phyloP scores from a whole-genome alignment of 768 basidiomycete species.

The Leucosporidium scottii region DNA sequence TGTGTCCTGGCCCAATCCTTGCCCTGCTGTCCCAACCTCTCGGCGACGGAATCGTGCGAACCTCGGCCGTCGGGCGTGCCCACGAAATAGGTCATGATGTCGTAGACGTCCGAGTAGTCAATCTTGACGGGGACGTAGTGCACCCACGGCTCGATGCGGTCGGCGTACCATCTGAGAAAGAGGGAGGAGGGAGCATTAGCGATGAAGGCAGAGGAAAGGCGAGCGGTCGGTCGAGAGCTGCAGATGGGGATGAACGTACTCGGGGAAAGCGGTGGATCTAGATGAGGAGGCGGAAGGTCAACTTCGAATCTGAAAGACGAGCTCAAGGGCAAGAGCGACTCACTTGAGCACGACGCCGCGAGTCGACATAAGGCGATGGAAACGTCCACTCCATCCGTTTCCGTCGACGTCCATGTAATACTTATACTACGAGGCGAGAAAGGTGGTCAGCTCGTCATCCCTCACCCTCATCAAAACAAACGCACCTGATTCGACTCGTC shows the following conservation, averaged over 20 bases:
- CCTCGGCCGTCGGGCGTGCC: slow-evolving; percentile 35
- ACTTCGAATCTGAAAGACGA: fast-evolving
- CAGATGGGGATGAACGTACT: slow-evolving; percentile 2
- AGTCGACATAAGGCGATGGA: slow-evolving; percentile 61
- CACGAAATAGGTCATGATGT: slow-evolving; percentile 37
- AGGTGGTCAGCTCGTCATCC: slow-evolving; percentile 34
- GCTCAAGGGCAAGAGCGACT: slow-evolving; percentile 54
- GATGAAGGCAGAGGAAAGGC: no score
- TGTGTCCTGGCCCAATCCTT: slow-evolving; percentile 42
- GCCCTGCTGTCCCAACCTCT: slow-evolving; percentile 42
- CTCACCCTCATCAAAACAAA: background rate
- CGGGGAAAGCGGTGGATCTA: slow-evolving; percentile 42
- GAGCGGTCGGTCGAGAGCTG: background rate
- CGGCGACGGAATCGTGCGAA: slow-evolving; percentile 42
- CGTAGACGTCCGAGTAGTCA: slow-evolving; percentile 37
- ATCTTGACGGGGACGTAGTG: slow-evolving; percentile 38
- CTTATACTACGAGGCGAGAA: slow-evolving; percentile 74
- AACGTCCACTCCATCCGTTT: slow-evolving; percentile 62
- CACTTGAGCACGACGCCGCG: slow-evolving; percentile 81
- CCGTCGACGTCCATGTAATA: slow-evolving; percentile 88
- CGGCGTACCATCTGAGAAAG: slow-evolving; percentile 50
- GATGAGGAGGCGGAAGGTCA: slow-evolving; percentile 36
- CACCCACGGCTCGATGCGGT: slow-evolving; percentile 44
- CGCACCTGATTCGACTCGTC: slow-evolving; percentile 29
- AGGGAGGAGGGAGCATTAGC: slow-evolving; percentile 20